phyloP scores from a whole-genome alignment of 2,329 filamentous ascomycete species.

The Neoascochyta sp. region DNA sequence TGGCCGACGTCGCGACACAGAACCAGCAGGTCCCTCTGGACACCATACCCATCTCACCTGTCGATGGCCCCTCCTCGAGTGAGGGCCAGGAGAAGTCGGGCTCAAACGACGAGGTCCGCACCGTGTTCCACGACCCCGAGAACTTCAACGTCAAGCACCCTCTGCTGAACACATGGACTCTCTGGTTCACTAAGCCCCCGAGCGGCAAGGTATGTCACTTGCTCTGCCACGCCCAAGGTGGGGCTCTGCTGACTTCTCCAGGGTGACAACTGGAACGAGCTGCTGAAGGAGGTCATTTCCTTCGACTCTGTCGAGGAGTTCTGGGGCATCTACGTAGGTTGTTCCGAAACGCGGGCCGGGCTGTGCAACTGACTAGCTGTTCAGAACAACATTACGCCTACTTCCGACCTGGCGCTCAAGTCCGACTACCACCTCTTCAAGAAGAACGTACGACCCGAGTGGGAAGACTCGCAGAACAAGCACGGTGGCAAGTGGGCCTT shows the following conservation, averaged over 20 bases:
- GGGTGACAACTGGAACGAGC: slow-evolving; percentile 98
- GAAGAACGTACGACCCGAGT: slow-evolving; percentile 91
- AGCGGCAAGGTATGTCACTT: slow-evolving; percentile 82
- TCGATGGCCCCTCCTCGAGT: slow-evolving; percentile 43
- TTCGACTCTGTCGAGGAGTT: slow-evolving; percentile 99
- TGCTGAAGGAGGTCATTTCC: slow-evolving; percentile 96
- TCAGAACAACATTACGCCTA: slow-evolving; percentile 97
- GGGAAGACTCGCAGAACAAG: slow-evolving; percentile 98
- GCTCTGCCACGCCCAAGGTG: slow-evolving; percentile 1
- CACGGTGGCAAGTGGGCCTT: slow-evolving; percentile 99
- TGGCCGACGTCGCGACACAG: slow-evolving; percentile 37
- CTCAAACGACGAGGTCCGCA: slow-evolving; percentile 62
- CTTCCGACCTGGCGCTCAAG: slow-evolving; percentile 93
- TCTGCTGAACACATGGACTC: slow-evolving; percentile 93
- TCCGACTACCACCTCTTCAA: slow-evolving; percentile 99
- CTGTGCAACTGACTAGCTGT: slow-evolving; percentile 11
- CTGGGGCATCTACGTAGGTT: slow-evolving; percentile 95
- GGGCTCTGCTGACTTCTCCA: slow-evolving; percentile 39
- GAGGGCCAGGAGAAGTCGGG: slow-evolving; percentile 38
- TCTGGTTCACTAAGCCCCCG: slow-evolving; percentile 99
- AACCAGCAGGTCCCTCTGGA: slow-evolving; percentile 52
- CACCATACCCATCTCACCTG: slow-evolving; percentile 55
- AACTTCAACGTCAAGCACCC: slow-evolving; percentile 99
- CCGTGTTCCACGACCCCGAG: slow-evolving; percentile 95
- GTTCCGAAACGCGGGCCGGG: neutral